Base-by-base conservation (phyloP, 441 rosid genomes). In the Populus tomentosa region DNA sequence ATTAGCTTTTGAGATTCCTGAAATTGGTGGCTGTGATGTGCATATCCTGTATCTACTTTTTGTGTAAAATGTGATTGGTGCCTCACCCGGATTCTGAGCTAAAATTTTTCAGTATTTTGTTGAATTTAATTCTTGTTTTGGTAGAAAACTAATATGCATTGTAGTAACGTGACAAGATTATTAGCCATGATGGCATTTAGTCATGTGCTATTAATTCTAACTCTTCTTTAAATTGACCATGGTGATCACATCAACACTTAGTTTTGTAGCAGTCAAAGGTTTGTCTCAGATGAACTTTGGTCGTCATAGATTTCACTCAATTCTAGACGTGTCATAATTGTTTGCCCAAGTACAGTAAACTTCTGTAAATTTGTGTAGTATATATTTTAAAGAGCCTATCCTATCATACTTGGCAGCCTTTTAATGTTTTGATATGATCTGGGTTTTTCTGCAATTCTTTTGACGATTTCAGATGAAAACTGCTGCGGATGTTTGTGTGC, bases 401-500 rank as follows among this genome's bases (percentile, higher is more conserved):
- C 6, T 30, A n/a, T 6, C 10, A 24, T 24, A 24, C 24, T 24
- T 1, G 24, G 24, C 24, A 0, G 24, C 24, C 23, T 32, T 20
- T 61, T 61, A 28, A 16, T 33, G 38, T 28, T 18, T 32, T 67
- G 11, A 67, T 16, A 10, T 33, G 14, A 69, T 69, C 13, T 77
- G 62, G 53, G 63, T 35, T 65, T 23, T 68, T 67, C 16, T 69
- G 26, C 40, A 62, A 67, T 33, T 80, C 26, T 35, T 78, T 67
- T 38, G 74, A 32, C 61, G 69, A 76, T 85, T 82, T 74, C 91
- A 95, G 99, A 85, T 95, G 92, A 95, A 93, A 90, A 93, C 97
- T 5, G 99, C 98, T 10, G 97, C 99, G 5, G 98, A 94, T 71
- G 78, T 85, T 21, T 92, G 98, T 72, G 97, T 95, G 76, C 87